Conservation (phyloP, 768 basidiomycete genomes). For the Agrocybe pediades region DNA sequence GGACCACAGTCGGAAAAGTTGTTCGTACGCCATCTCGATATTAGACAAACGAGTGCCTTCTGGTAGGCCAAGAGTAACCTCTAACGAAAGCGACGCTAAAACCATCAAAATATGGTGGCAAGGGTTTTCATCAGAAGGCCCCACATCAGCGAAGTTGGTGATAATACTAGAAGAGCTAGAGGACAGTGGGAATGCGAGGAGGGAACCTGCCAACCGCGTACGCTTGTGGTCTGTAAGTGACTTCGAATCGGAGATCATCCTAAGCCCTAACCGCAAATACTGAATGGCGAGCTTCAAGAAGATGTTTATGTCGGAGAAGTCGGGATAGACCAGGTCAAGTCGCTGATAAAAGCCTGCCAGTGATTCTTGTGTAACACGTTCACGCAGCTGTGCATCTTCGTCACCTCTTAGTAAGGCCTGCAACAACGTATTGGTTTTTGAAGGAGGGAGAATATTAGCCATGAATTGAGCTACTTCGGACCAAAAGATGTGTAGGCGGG, state of each 20-base stretch:
- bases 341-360: conserved; percentile 78
- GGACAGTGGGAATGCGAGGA: conserved; percentile 59
- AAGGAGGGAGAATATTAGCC: conserved; percentile 48
- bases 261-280: conserved; percentile 72
- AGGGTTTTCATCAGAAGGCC: conserved; percentile 30
- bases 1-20: conserved; percentile 79
- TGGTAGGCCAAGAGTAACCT: conserved; percentile 44
- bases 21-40: conserved; percentile 63
- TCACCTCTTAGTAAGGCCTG: conserved; percentile 36
- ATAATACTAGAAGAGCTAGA: conserved; percentile 40
- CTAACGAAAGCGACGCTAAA: conserved; percentile 48
- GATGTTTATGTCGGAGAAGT: conserved; percentile 68
- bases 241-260: conserved; percentile 37
- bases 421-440: conserved; percentile 53
- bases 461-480: conserved; percentile 78
- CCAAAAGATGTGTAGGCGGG: conserved; percentile 69
- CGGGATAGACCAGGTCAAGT: conserved; percentile 64
- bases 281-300: conserved; percentile 70
- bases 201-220: conserved; percentile 23
- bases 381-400: conserved; percentile 47
- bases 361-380: conserved; percentile 77
- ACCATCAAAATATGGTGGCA: conserved; percentile 48
- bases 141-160: conserved; percentile 21
- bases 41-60: conserved; percentile 27
- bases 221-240: conserved; percentile 10